Evolutionary conservation across 2,329 filamentous ascomycete species (phyloP).

Genomic region (Paecilomyces variotii): DNA sequence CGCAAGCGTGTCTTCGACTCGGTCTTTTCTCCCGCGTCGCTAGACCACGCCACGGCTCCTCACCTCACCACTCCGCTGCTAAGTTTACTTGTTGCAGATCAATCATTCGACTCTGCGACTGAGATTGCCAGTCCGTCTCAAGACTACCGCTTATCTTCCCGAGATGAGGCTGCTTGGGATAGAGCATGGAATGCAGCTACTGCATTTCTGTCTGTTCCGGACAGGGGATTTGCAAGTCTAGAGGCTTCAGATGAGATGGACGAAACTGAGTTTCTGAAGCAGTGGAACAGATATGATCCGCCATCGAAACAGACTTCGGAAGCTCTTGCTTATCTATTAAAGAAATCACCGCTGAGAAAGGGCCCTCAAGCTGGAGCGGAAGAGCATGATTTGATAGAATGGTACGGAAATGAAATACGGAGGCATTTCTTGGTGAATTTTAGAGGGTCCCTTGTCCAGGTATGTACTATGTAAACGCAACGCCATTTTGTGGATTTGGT

Average conservation of each 20-base stretch:
- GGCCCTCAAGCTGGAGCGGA: slow-evolving; percentile 8
- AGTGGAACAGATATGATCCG: slow-evolving; percentile 21
- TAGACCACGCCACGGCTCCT: slow-evolving; percentile 23
- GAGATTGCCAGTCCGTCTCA: not conserved
- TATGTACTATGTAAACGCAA: slow-evolving; percentile 11
- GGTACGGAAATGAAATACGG: slow-evolving; percentile 37
- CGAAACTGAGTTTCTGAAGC: slow-evolving; percentile 19
- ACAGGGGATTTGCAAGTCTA: slow-evolving; percentile 25
- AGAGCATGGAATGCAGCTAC: slow-evolving; percentile 35
- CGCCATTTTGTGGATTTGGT: not conserved
- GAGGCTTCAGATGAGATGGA: slow-evolving; percentile 14
- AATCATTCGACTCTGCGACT: slow-evolving; percentile 7
- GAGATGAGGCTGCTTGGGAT: slow-evolving; percentile 23
- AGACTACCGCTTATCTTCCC: not conserved
- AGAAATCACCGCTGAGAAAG: slow-evolving; percentile 11
- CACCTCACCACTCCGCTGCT: slow-evolving; percentile 16
- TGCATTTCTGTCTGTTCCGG: slow-evolving; percentile 30
- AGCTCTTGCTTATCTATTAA: slow-evolving; percentile 26
- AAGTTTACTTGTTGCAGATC: slow-evolving; percentile 11
- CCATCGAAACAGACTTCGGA: slow-evolving; percentile 22
- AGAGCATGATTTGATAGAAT: slow-evolving; percentile 27
- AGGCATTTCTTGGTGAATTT: slow-evolving; percentile 36
- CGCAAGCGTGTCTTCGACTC: slow-evolving; percentile 37
- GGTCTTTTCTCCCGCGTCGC: slow-evolving; percentile 33
- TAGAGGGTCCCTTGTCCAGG: slow-evolving; percentile 23